These are phyloP conservation scores for Andrographis paniculata DNA, from an alignment of 305 asterid species.

Conservation along the genomic window DNA sequence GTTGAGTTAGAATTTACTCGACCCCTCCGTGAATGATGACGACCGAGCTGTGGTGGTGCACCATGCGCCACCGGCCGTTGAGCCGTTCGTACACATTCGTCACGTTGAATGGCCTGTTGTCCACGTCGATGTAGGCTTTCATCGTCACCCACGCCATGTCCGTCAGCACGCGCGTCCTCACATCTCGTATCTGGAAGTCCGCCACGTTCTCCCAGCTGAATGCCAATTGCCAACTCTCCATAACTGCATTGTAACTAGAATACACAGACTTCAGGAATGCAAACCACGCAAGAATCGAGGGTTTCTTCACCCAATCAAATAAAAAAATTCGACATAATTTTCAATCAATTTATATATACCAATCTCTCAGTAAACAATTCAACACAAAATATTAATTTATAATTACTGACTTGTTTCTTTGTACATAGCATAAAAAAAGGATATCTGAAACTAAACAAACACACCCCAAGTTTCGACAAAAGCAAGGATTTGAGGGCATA, in stretches of 20 bases:
- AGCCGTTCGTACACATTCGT: slow-evolving; percentile 73
- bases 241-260: slow-evolving; percentile 60
- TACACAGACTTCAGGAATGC: too few relatives aligned
- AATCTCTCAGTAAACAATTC: too few relatives aligned
- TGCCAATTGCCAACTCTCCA: slow-evolving; percentile 89
- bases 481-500: too few relatives aligned
- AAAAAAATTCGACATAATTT: too few relatives aligned
- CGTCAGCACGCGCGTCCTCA: slow-evolving; percentile 63
- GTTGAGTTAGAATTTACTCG: background rate
- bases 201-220: slow-evolving; percentile 75
- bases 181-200: slow-evolving; percentile 71
- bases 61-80: slow-evolving; percentile 87
- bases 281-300: too few relatives aligned
- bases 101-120: slow-evolving; percentile 41
- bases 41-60: slow-evolving; percentile 89
- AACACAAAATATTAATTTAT: too few relatives aligned
- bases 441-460: too few relatives aligned
- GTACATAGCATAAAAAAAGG: too few relatives aligned
- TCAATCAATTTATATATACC: too few relatives aligned
- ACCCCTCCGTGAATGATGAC: background rate
- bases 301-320: too few relatives aligned
- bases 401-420: too few relatives aligned
- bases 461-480: too few relatives aligned
- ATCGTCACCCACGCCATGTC: slow-evolving; percentile 94
- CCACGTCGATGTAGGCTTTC: slow-evolving; percentile 68